A percentile compares a stretch with the other conserved stretches of the same genome.
These are phyloP conservation scores for Paraphoma sp. DNA, from an alignment of 2,329 filamentous ascomycete species.

Conservation along the genomic window DNA sequence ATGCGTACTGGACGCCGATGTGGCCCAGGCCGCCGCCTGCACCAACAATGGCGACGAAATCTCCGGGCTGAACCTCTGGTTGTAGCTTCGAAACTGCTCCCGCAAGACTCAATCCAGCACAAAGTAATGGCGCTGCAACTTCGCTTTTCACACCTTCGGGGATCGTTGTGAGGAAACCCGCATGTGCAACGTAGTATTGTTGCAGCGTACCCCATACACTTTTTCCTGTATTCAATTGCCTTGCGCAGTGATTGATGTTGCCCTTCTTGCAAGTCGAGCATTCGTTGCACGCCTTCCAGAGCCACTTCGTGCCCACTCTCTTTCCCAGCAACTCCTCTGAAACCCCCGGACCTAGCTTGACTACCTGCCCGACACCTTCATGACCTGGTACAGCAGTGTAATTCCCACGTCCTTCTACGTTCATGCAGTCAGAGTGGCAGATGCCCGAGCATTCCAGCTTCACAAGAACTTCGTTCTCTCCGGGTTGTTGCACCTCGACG, in stretches of 20 bases:
- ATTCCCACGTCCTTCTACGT: conserved; percentile 51
- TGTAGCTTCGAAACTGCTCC: conserved; percentile 86
- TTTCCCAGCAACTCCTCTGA: conserved; percentile 36
- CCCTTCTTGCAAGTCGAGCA: conserved; percentile 48
- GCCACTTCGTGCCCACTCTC: conserved; percentile 55
- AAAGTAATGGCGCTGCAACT: conserved; percentile 45
- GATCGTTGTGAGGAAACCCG: conserved; percentile 40
- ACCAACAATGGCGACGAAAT: conserved; percentile 82
- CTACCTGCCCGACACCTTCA: conserved; percentile 54
- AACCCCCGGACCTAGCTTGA: conserved; percentile 42
- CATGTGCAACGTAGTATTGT: conserved; percentile 44
- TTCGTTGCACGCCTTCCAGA: conserved; percentile 51
- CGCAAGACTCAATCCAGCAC: conserved; percentile 65
- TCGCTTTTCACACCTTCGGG: conserved; percentile 47
- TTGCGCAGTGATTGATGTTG: conserved; percentile 50
- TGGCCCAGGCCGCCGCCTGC: conserved; percentile 82
- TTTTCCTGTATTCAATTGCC: conserved; percentile 52
- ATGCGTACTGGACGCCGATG: conserved; percentile 79
- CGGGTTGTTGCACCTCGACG: conserved; percentile 47
- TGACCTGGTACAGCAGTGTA: conserved; percentile 57
- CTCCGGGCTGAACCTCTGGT: conserved; percentile 73
- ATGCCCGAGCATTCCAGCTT: conserved; percentile 57
- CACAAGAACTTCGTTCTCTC: conserved; percentile 52
- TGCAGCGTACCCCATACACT: conserved; percentile 46
- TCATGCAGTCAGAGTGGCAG: conserved; percentile 57